phyloP scores from a whole-genome alignment of 495 filamentous ascomycete genomes.

The Entonaema liquescens region DNA sequence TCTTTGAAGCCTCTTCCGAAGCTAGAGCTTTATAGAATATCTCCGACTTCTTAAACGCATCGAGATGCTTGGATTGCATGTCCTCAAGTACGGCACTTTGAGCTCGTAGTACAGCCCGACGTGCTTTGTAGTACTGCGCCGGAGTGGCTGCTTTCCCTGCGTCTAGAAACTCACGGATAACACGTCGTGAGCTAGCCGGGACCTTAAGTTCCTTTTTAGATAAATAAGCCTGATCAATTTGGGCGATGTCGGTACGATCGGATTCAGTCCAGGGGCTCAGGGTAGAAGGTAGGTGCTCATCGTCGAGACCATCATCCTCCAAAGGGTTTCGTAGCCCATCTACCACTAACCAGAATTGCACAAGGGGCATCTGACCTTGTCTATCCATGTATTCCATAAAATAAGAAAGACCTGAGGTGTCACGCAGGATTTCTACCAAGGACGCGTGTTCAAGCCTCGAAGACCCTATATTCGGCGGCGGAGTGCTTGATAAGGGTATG shows the following conservation, averaged over 20 bases:
- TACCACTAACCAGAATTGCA: conserved; percentile 99
- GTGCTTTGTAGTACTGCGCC: conserved; percentile 82
- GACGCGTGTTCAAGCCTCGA: conserved; percentile 75
- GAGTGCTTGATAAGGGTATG: conserved; percentile 43
- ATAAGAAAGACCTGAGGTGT: conserved; percentile 90
- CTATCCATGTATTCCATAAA: conserved; percentile 99
- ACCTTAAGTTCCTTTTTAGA: conserved; percentile 83
- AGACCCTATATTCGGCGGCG: conserved; percentile 49
- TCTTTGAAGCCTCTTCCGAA: conserved; percentile 78
- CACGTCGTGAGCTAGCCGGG: conserved; percentile 68
- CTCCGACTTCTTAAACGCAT: conserved; percentile 89
- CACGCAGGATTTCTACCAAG: conserved; percentile 82
- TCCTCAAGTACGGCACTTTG: conserved; percentile 85
- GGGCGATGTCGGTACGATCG: conserved; percentile 84
- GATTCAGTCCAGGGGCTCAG: conserved; percentile 79
- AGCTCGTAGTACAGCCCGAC: conserved; percentile 80
- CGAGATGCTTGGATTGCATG: conserved; percentile 80
- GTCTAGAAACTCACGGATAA: conserved; percentile 79
- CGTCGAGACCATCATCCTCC: conserved; percentile 82
- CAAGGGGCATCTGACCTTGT: conserved; percentile 81
- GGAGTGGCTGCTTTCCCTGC: conserved; percentile 77
- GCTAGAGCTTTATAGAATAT: conserved; percentile 95
- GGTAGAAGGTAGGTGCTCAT: conserved; percentile 68
- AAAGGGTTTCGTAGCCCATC: conserved; percentile 97
- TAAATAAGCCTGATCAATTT: conserved; percentile 91